Evolutionary conservation across 2,329 filamentous ascomycete species (phyloP).

Genomic region (Fusarium sp.): DNA sequence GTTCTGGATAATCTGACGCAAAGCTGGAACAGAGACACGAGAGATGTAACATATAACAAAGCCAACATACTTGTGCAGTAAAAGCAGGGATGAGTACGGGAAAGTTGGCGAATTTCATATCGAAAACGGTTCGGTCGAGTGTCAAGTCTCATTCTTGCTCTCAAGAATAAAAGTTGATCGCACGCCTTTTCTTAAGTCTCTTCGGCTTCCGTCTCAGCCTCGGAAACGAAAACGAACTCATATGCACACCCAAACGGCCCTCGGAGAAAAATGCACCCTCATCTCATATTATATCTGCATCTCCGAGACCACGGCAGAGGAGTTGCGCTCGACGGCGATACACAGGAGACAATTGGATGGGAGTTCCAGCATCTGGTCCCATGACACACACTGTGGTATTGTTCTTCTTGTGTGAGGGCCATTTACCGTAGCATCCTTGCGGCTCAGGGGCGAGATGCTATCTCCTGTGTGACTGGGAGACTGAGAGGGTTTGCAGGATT

Average conservation of each 20-base stretch:
- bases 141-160: constrained; percentile 25
- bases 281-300: constrained; percentile 27
- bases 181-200: constrained; percentile 10
- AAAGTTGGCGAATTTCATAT: constrained; percentile 49
- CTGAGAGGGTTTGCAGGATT: not conserved
- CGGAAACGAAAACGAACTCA: not conserved
- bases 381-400: constrained; percentile 8
- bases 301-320: constrained; percentile 10
- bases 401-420: constrained; percentile 3
- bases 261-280: not conserved
- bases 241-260: not conserved
- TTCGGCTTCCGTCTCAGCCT: not conserved
- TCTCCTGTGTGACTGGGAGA: constrained; percentile 18
- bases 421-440: constrained; percentile 32
- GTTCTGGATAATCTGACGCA: not conserved
- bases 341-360: constrained; percentile 1
- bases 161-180: not conserved
- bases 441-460: constrained; percentile 9
- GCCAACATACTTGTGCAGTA: constrained; percentile 47
- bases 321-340: not conserved
- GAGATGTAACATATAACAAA: not conserved
- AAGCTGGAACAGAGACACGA: not conserved
- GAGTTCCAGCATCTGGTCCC: constrained; percentile 4
- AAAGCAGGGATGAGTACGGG: constrained; percentile 52
- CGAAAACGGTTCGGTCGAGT: constrained; percentile 3